Conservation (phyloP, 805 yeast genomes). For the Ogataea minuta region DNA sequence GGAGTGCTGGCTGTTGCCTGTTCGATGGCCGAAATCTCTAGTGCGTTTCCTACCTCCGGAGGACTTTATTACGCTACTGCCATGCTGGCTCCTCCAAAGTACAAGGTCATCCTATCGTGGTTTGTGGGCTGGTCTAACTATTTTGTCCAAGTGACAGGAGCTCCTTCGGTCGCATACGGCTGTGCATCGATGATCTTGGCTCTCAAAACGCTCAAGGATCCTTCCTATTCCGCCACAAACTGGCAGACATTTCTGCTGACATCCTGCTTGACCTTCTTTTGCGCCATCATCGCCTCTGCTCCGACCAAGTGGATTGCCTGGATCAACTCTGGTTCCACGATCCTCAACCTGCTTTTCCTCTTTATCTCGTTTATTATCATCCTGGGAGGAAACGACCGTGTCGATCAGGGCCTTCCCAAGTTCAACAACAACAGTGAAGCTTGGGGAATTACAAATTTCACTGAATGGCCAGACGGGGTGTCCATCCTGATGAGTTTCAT, state of each 20-base stretch:
- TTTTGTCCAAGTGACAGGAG: slow-evolving; percentile 59
- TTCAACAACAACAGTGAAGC: slow-evolving; percentile 48
- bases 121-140: slow-evolving; percentile 61
- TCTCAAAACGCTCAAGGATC: slow-evolving; percentile 41
- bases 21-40: slow-evolving; percentile 61
- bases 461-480: slow-evolving; percentile 61
- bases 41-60: slow-evolving; percentile 63
- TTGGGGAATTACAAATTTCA: slow-evolving; percentile 53
- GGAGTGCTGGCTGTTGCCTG: slow-evolving; percentile 56
- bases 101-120: slow-evolving; percentile 57
- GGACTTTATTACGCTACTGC: slow-evolving; percentile 69
- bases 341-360: slow-evolving; percentile 46
- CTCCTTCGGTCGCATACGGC: slow-evolving; percentile 59
- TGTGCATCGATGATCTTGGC: slow-evolving; percentile 58
- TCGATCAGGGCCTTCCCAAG: slow-evolving; percentile 38
- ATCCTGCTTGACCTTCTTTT: slow-evolving; percentile 47
- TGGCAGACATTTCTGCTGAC: slow-evolving; percentile 53
- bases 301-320: slow-evolving; percentile 56
- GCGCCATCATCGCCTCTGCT: slow-evolving; percentile 45
- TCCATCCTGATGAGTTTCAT: slow-evolving; percentile 53
- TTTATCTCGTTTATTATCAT: slow-evolving; percentile 51
- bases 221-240: slow-evolving; percentile 40
- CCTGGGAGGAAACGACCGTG: slow-evolving; percentile 45
- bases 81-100: slow-evolving; percentile 54
- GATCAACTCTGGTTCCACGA: slow-evolving; percentile 50